Evolutionary conservation across 768 basidiomycete genomes (phyloP), one percentile per base, ranked within the genome.

Genomic region (Ephemerocybe angulata): DNA sequence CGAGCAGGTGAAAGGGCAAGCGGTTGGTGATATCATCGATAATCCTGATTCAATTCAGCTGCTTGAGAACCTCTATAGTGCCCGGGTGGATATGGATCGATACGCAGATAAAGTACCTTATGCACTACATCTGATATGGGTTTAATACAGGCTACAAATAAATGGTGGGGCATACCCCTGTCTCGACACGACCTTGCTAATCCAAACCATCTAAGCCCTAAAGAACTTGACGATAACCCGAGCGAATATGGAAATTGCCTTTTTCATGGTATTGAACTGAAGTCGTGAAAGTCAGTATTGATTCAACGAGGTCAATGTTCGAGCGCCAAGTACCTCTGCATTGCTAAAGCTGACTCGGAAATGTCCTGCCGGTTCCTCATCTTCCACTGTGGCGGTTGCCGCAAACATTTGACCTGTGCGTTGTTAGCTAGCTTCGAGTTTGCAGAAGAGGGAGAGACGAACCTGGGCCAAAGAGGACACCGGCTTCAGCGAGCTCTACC

Each of bases 381-480:
- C 58, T 29, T 62, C 60, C 15, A 55, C 50, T 6, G 59, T 54
- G 1, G 50, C 50, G 24, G 68, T 63, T 3, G 79, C 68, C 21
- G 73, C 65, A 62, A 83, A 85, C 62, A 76, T 67, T n/a, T 40
- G 57, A 11, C 75, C 74, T 76, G 27, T 11, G n/a, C 37, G 31
- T 19, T 33, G 33, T 44, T 28, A 42, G 56, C 55, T 21, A 56
- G 28, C 51, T 35, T 21, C 25, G 17, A 8, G 8, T 17, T 35
- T 17, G 8, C 8, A 17, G 33, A 35, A 35, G 17, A 17, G 33
- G 33, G 6, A 12, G 47, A 13, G n/a, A 65, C 68, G 52, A 72
- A 60, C 88, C 88, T 41, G 89, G 87, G 0, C 75, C 80, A 51
- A 88, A 69, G 37, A 92, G 72, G 28, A 92, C 75, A 15, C 83